Conservation (phyloP, 306 rosid species). For the Ziziphus jujuba region DNA sequence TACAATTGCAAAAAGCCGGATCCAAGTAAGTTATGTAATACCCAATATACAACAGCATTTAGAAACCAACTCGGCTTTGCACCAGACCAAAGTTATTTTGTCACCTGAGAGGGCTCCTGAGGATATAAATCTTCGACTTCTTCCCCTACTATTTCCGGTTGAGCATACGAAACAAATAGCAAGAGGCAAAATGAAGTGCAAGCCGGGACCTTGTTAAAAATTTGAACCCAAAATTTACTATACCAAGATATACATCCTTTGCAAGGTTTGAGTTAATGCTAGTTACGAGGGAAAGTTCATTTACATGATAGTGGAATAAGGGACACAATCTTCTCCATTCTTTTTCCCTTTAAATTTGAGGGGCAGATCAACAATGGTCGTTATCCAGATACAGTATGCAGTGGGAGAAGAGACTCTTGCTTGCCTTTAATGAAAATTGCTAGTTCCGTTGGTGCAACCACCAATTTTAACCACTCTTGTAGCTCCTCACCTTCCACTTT, state of each 20-base stretch:
- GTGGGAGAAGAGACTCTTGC: conserved; percentile 60
- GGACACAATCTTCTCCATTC: conserved; percentile 29
- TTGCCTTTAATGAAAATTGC: conserved; percentile 56
- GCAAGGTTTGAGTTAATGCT: conserved; percentile 36
- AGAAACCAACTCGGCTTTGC: conserved; percentile 24
- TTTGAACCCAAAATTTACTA: conserved; percentile 47
- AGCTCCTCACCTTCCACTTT: conserved; percentile 93
- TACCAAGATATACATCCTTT: conserved; percentile 43
- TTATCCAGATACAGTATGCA: conserved; percentile 38
- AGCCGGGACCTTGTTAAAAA: conserved; percentile 28
- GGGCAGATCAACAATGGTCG: conserved; percentile 19
- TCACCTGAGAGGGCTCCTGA: conserved; percentile 32
- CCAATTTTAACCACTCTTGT: conserved; percentile 78
- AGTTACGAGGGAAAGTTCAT: conserved; percentile 39
- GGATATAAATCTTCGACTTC: conserved; percentile 25
- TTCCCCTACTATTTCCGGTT: conserved; percentile 21
- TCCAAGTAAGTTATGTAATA: conserved; percentile 30
- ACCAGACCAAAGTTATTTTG: conserved; percentile 17
- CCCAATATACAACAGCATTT: conserved; percentile 57
- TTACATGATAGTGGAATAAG: conserved; percentile 18
- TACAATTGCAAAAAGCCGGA: conserved; percentile 50
- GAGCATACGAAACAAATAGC: conserved; percentile 16
- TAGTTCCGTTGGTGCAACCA: conserved; percentile 85
- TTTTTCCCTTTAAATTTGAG: conserved; percentile 18
- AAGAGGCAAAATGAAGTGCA: conserved; percentile 30